A percentile compares a stretch with the other conserved stretches of the same genome.
These are phyloP conservation scores for Rhodamnia rubescens DNA, from an alignment of 345 rosid species.

Conservation along the genomic window DNA sequence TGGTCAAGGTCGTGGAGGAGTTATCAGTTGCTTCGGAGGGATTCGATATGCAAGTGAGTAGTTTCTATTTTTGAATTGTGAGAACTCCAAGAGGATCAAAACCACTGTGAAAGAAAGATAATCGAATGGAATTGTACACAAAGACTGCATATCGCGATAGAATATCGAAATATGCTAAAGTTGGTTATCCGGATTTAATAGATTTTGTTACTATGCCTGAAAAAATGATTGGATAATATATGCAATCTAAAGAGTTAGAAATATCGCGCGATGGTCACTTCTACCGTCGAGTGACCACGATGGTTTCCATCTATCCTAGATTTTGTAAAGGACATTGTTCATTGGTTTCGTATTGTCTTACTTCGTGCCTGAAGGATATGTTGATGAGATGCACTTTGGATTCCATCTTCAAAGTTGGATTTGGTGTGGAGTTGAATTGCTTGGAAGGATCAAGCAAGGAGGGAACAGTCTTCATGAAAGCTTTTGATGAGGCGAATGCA, in stretches of 20 bases:
- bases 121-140: background rate
- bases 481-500: slow-evolving; percentile 6
- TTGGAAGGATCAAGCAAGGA: slow-evolving; percentile 42
- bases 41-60: slow-evolving; percentile 62
- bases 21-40: slow-evolving; percentile 12
- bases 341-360: background rate
- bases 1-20: slow-evolving; percentile 21
- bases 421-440: slow-evolving; percentile 61
- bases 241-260: background rate
- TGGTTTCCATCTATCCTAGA: too few species aligned
- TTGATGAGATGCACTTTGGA: slow-evolving; percentile 61
- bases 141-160: background rate
- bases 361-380: slow-evolving; percentile 24
- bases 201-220: too few species aligned
- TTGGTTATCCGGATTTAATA: background rate
- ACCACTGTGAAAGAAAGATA: too few species aligned
- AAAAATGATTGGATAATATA: background rate
- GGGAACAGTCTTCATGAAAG: slow-evolving; percentile 40
- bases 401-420: slow-evolving; percentile 74
- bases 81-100: background rate
- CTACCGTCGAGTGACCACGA: too few species aligned
- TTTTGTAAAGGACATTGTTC: background rate
- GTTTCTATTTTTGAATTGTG: background rate
- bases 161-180: background rate
- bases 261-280: background rate